Conservation (phyloP, 1,284 basidiomycete species). For the Neolentinus lepideus region DNA sequence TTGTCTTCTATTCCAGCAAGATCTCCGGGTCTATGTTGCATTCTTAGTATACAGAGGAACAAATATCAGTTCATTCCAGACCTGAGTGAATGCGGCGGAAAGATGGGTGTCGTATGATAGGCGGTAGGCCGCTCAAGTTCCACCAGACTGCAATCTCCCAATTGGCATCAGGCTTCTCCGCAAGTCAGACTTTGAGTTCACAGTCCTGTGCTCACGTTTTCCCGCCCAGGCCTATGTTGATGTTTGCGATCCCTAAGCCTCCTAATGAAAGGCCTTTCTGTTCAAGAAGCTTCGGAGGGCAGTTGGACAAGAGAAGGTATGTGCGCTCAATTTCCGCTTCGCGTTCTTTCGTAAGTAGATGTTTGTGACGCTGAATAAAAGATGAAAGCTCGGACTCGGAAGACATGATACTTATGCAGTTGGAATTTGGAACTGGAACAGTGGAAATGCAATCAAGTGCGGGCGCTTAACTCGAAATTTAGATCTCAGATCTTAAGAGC, state of each 20-base stretch:
- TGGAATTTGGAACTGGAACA: not conserved
- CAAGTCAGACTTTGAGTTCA: constrained; percentile 6
- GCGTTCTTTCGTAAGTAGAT: constrained; percentile 66
- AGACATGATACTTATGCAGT: constrained; percentile 16
- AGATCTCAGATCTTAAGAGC: too few relatives aligned
- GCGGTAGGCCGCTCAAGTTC: constrained; percentile 83
- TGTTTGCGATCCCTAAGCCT: constrained; percentile 61
- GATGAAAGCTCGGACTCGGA: constrained; percentile 37
- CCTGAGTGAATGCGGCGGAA: constrained; percentile 86
- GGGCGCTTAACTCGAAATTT: too few relatives aligned
- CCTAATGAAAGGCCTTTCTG: constrained; percentile 80
- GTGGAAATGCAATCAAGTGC: not conserved
- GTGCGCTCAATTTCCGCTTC: constrained; percentile 80
- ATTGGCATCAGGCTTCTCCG: constrained; percentile 2
- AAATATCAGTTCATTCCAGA: constrained; percentile 17
- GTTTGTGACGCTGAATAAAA: constrained; percentile 70
- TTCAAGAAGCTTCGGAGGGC: constrained; percentile 79
- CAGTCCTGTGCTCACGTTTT: constrained; percentile 61
- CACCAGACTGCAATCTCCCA: constrained; percentile 54
- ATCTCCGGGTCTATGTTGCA: constrained; percentile 44
- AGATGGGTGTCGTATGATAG: constrained; percentile 62
- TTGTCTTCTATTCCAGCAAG: constrained; percentile 79
- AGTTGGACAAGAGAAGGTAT: constrained; percentile 77
- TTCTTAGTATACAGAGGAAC: not conserved
- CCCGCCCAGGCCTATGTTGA: constrained; percentile 82